Percentiles rank a stretch among this genome's conserved stretches.
These are phyloP conservation scores for Sphagnum tenellum DNA, from an alignment of 225 moss, liverwort and hornwort species.

Conservation along the genomic window DNA sequence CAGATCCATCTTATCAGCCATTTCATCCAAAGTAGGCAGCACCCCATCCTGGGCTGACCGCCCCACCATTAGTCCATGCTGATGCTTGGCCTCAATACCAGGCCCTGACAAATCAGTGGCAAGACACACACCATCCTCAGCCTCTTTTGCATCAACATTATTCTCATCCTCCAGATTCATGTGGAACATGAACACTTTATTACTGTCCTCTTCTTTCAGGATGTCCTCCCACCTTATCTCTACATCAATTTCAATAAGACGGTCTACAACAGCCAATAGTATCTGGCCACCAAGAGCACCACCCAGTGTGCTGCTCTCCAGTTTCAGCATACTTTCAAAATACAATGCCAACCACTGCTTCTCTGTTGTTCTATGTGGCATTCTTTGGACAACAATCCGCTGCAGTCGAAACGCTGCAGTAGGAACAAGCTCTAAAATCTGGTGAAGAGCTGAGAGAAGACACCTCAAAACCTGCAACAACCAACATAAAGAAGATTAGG, in stretches of 20 bases:
- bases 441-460: conserved; percentile 66
- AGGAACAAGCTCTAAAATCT: conserved; percentile 65
- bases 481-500: neutral
- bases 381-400: conserved; percentile 55
- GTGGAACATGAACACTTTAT: conserved; percentile 85
- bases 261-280: conserved; percentile 77
- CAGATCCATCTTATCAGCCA: conserved; percentile 96
- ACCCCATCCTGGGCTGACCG: conserved; percentile 15
- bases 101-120: conserved; percentile 49
- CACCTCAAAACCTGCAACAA: conserved; percentile 35
- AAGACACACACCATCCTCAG: conserved; percentile 27
- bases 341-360: conserved; percentile 88
- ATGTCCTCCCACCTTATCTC: conserved; percentile 99
- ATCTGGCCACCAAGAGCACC: conserved; percentile 59
- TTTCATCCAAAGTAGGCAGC: conserved; percentile 75
- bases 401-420: conserved; percentile 69
- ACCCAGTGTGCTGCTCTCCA: conserved; percentile 54
- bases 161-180: conserved; percentile 94
- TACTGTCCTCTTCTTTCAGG: conserved; percentile 67
- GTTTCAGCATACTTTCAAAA: conserved; percentile 74
- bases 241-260: conserved; percentile 90
- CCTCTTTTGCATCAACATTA: conserved; percentile 31
- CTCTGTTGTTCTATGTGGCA: conserved; percentile 73
- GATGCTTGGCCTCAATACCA: conserved; percentile 71
- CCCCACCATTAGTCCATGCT: conserved; percentile 42